Base-by-base conservation (phyloP, 1,284 basidiomycete species). In the Boletus semigastroideus region DNA sequence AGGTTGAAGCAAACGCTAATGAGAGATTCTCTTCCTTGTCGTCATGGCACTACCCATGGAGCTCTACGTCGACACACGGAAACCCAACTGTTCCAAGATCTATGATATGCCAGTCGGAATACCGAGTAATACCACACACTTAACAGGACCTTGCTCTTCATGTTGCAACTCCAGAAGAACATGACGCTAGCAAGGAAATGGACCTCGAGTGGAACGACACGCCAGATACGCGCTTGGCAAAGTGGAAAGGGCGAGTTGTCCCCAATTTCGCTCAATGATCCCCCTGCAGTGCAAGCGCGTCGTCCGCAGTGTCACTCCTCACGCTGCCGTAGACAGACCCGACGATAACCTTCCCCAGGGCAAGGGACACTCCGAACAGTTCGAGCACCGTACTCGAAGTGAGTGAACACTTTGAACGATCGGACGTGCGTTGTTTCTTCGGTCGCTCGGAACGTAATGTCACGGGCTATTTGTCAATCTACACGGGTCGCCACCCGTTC, bases 351-450 rank as follows among this genome's bases (percentile, higher is more conserved):
- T 89, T 8, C 87, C 89, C 2, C 84, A 87, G 61, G 87, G 87
- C 30, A 88, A 86, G 56, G 89, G 91, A 67, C 77, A 89, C 38
- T 88, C 87, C 12, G 89, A 91, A 60, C 84, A 89, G 62, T 91
- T 91, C n/a, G n/a, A n/a, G n/a, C n/a, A n/a, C n/a, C 59, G 88
- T 91, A 41, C 74, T 87, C 41, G 87, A 90, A 73, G 87, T 87
- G 45, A 86, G 83, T 70, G 86, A 90, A 63, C 92, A 90, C 68
- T 92, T 91, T 64, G 83, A 90, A 59, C 82, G 84, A 25, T 75
- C 91, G 10, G 85, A 92, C 65, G 90, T 91, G 62, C 59, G 84
- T 76, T 10, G 9, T 19, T 1, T 19, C 19, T 5, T 3, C 8
- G 12, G 10, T 33, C 8, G 8, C 38, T 28, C 9, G 46, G 7